Evolutionary conservation across 2,329 filamentous ascomycete genomes (phyloP).

Genomic region (Ceratocystis diversiconidia): DNA sequence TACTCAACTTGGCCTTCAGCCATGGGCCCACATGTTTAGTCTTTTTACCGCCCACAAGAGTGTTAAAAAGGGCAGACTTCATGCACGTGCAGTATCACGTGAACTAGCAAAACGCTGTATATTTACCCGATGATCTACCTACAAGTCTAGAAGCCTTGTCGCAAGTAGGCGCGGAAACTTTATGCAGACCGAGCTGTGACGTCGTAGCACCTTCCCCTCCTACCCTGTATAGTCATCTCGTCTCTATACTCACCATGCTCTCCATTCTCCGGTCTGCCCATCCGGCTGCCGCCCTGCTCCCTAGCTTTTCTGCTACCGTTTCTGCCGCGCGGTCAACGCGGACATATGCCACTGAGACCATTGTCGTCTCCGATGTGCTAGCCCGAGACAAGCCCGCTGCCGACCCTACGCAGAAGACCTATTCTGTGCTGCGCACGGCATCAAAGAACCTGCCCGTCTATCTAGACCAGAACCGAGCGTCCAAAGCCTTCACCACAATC

Average conservation of each 20-base stretch:
- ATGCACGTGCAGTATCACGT: neutral
- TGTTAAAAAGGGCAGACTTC: neutral
- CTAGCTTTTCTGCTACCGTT: conserved; percentile 8
- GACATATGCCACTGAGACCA: conserved; percentile 18
- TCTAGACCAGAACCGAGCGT: conserved; percentile 57
- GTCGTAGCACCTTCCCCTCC: neutral
- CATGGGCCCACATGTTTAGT: no score
- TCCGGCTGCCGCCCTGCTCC: conserved; percentile 7
- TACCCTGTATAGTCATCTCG: neutral
- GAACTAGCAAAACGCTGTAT: neutral
- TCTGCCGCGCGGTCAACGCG: conserved; percentile 14
- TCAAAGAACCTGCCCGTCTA: conserved; percentile 67
- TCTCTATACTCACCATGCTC: neutral
- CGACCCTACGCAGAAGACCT: conserved; percentile 36
- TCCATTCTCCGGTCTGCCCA: neutral
- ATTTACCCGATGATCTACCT: neutral
- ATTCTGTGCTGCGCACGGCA: conserved; percentile 57
- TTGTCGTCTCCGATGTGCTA: conserved; percentile 16
- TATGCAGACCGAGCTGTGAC: neutral
- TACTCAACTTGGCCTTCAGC: neutral
- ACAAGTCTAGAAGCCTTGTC: neutral
- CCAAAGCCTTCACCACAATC: conserved; percentile 54
- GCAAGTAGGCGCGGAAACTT: neutral
- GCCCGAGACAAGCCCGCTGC: conserved; percentile 18
- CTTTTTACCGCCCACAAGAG: neutral